A percentile compares a stretch with the other conserved stretches of the same genome.
Evolutionary conservation across 2,329 filamentous ascomycete species (phyloP).

Genomic region (Microsporum audouinii): DNA sequence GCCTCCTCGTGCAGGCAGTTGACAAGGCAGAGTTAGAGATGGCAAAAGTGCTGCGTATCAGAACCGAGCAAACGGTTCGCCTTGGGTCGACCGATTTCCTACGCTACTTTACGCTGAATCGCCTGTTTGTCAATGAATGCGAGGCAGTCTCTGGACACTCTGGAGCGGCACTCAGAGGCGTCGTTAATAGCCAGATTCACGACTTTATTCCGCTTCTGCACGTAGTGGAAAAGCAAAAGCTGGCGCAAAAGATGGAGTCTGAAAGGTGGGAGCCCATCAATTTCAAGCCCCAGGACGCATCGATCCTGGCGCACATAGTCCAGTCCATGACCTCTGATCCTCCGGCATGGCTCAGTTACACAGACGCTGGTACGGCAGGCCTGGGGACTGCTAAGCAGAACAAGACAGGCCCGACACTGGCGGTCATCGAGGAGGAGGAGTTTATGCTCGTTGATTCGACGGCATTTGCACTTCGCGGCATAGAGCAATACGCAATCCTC

Average conservation of each 20-base stretch:
- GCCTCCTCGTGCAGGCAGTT: constrained; percentile 65
- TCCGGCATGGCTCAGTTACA: constrained; percentile 50
- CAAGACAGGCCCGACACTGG: constrained; percentile 26
- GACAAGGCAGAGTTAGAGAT: constrained; percentile 60
- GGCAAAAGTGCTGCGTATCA: constrained; percentile 65
- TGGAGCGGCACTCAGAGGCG: constrained; percentile 61
- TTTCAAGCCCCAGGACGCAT: constrained; percentile 52
- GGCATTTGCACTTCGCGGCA: constrained; percentile 33
- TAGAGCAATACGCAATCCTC: constrained; percentile 38
- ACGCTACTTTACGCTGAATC: constrained; percentile 70
- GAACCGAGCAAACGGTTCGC: constrained; percentile 59
- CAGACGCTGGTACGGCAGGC: constrained; percentile 12
- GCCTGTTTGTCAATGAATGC: constrained; percentile 75
- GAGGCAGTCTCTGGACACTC: constrained; percentile 72
- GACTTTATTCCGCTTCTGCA: constrained; percentile 64
- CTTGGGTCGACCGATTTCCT: constrained; percentile 60
- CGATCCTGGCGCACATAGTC: constrained; percentile 53
- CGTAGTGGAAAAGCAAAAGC: constrained; percentile 59
- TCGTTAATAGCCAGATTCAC: constrained; percentile 71
- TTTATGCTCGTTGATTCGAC: constrained; percentile 39
- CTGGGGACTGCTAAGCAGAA: constrained; percentile 21
- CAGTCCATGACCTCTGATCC: constrained; percentile 61
- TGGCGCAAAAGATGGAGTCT: constrained; percentile 65
- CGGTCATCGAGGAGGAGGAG: constrained; percentile 38
- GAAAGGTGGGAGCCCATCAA: constrained; percentile 72